phyloP scores from a whole-genome alignment of 2,329 filamentous ascomycete genomes.

The Nemania abortiva region DNA sequence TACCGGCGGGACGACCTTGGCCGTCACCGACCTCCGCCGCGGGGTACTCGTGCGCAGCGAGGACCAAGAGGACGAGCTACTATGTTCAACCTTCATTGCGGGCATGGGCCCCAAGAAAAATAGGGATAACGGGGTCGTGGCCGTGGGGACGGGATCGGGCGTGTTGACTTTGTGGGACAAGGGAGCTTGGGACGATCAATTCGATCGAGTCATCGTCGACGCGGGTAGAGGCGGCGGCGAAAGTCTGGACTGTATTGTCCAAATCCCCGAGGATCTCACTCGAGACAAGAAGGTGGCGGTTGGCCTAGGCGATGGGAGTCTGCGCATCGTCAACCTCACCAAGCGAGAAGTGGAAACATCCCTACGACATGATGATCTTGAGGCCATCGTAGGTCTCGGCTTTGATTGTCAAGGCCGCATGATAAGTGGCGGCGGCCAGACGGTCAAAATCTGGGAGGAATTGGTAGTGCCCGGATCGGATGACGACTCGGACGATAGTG shows the following conservation, averaged over 20 bases:
- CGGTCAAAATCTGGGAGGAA: slow-evolving; percentile 91
- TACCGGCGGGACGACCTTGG: slow-evolving; percentile 90
- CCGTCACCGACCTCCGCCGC: slow-evolving; percentile 87
- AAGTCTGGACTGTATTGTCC: slow-evolving; percentile 81
- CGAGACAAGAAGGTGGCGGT: slow-evolving; percentile 80
- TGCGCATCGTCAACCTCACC: slow-evolving; percentile 82
- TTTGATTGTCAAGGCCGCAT: slow-evolving; percentile 89
- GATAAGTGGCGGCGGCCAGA: slow-evolving; percentile 87
- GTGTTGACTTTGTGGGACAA: slow-evolving; percentile 94
- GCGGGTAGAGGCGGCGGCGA: slow-evolving; percentile 73
- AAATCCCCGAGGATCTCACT: slow-evolving; percentile 77
- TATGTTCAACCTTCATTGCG: slow-evolving; percentile 83
- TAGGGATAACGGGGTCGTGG: slow-evolving; percentile 78
- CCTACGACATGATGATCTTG: slow-evolving; percentile 84
- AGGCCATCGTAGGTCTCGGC: slow-evolving; percentile 83
- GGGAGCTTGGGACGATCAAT: slow-evolving; percentile 94
- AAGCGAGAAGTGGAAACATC: slow-evolving; percentile 77
- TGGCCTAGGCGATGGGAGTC: slow-evolving; percentile 82
- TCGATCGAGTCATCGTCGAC: slow-evolving; percentile 86
- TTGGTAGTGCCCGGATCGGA: slow-evolving; percentile 66
- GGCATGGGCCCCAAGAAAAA: slow-evolving; percentile 77
- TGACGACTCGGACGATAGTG: slow-evolving; percentile 58
- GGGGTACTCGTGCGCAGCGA: slow-evolving; percentile 91
- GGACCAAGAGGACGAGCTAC: slow-evolving; percentile 92
- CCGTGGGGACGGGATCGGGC: slow-evolving; percentile 80